Percentiles rank a stretch among this genome's conserved stretches.
Evolutionary conservation across 2,329 filamentous ascomycete genomes (phyloP).

Genomic region (Chaetomium sp.): DNA sequence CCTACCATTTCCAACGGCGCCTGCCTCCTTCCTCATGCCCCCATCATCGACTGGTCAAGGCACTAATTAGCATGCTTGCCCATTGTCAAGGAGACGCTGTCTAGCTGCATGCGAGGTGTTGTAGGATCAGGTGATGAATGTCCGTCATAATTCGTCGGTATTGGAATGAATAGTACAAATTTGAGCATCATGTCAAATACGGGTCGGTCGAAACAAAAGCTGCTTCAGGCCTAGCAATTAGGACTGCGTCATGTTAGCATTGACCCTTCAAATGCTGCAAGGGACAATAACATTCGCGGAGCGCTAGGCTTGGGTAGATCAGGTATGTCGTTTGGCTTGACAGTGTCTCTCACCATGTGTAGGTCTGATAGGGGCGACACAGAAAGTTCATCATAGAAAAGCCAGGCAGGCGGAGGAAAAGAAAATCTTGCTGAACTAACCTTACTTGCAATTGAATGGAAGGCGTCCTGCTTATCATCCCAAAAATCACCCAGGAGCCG

Average conservation of each 20-base stretch:
- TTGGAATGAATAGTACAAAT: slow-evolving; percentile 41
- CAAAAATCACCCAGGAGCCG: too few relatives aligned
- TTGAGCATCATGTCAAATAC: slow-evolving; percentile 33
- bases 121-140: slow-evolving; percentile 19
- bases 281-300: background rate
- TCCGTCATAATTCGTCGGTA: slow-evolving; percentile 32
- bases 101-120: background rate
- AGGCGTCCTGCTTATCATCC: too few relatives aligned
- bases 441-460: background rate
- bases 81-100: background rate
- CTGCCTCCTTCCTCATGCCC: background rate
- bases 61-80: too few relatives aligned
- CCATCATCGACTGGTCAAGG: too few relatives aligned
- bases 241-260: slow-evolving; percentile 15
- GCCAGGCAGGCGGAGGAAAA: background rate
- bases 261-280: background rate
- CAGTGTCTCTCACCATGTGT: slow-evolving; percentile 50
- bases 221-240: background rate
- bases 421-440: slow-evolving; percentile 17
- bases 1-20: slow-evolving; percentile 42
- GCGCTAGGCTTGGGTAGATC: slow-evolving; percentile 24
- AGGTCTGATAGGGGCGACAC: slow-evolving; percentile 54
- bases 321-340: slow-evolving; percentile 45
- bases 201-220: background rate
- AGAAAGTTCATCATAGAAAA: slow-evolving; percentile 45